Evolutionary conservation across 768 basidiomycete species (phyloP), one percentile per base, ranked within the genome.

Genomic region (Neoboletus brunneissimus): DNA sequence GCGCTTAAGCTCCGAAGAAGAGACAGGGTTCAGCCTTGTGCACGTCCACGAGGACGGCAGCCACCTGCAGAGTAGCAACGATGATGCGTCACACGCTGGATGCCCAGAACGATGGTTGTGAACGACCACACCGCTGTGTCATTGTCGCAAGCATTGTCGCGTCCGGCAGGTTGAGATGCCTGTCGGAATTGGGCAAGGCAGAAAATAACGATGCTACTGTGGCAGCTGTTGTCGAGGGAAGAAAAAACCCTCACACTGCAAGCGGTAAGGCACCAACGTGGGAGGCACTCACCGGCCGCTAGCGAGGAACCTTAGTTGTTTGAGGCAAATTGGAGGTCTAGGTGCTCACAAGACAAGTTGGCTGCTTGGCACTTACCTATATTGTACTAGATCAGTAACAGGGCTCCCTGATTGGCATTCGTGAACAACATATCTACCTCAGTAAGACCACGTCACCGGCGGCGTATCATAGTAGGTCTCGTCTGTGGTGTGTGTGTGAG

Each of bases 1-100:
- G 70, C 71, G 70, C 65, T 50, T 63, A 73, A 71, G 70, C 41
- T 71, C 70, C 70, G 70, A 60, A 35, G 55, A 23, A 56, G 52
- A 42, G 61, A 61, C 58, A 58, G 64, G 66, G 63, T 66, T 52
- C 47, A 40, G 31, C 40, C 56, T 66, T 49, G 35, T 38, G 31
- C 40, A 40, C 9, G 29, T 18, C 48, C 61, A 63, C 32, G 54
- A 66, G 56, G 64, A 60, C 38, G 40, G 29, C 47, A 45, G 50
- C 53, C 53, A 54, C 47, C 43, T n/a, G 59, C 18, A 27, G 18
- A 34, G 48, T 51, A 51, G 58, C 12, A n/a, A 18, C 27, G 12
- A 38, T 56, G 56, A 32, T 18, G 22, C 29, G 47, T 49, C 13
- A 12, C 47, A 29, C 32, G 9, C 18, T 29, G 25, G 41, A 55